Evolutionary conservation across 2,329 filamentous ascomycete genomes (phyloP).

Genomic region (Chaetomium strumarium): DNA sequence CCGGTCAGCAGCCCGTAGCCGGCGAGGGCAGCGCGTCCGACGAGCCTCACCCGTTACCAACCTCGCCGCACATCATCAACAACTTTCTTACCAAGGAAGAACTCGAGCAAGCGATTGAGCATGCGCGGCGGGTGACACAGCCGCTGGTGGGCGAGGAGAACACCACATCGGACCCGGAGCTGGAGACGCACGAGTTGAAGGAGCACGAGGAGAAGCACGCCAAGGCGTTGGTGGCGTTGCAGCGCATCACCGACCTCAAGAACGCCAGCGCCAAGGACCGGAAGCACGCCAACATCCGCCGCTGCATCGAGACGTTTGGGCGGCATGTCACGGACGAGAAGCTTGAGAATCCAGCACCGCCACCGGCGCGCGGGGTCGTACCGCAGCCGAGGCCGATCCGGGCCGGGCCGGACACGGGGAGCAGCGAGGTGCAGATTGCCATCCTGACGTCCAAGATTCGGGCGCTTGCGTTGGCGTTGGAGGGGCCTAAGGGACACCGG

Average conservation of each 20-base stretch:
- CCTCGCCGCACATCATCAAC: conserved; percentile 57
- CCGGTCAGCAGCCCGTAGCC: conserved; percentile 40
- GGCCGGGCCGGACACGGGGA: conserved; percentile 87
- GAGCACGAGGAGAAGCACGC: conserved; percentile 53
- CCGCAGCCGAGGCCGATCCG: conserved; percentile 45
- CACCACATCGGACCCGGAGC: conserved; percentile 36
- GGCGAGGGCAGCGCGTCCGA: conserved; percentile 39
- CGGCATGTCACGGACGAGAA: conserved; percentile 77
- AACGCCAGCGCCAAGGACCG: conserved; percentile 75
- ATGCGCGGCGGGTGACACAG: conserved; percentile 62
- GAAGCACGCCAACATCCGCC: conserved; percentile 73
- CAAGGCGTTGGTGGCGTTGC: conserved; percentile 68
- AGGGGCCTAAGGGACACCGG: conserved; percentile 62
- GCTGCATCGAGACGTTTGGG: conserved; percentile 82
- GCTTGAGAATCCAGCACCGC: conserved; percentile 53
- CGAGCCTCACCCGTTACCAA: conserved; percentile 39
- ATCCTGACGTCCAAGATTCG: conserved; percentile 93
- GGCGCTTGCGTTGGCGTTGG: conserved; percentile 65
- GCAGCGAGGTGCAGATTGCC: conserved; percentile 94
- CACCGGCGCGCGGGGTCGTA: conserved; percentile 40
- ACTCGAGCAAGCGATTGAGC: conserved; percentile 58
- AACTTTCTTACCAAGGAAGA: conserved; percentile 66
- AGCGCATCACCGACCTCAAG: conserved; percentile 69
- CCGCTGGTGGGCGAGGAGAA: conserved; percentile 38
- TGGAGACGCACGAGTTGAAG: conserved; percentile 29